A percentile compares a stretch with the other conserved stretches of the same genome.
Conservation (phyloP, 306 rosid genomes). For the Quercus berberidifolia region DNA sequence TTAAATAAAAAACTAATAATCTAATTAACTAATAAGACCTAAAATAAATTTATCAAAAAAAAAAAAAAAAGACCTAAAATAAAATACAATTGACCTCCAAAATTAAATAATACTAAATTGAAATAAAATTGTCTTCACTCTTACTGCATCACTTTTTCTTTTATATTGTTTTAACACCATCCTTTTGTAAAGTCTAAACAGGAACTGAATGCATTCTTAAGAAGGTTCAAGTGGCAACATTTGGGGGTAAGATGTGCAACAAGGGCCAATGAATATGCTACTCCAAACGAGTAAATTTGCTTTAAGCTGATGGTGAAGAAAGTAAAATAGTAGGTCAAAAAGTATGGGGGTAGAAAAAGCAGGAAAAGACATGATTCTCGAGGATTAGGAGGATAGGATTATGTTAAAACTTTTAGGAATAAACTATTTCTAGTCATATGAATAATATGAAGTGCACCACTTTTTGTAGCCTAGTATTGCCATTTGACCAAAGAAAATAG, state of each 20-base stretch:
- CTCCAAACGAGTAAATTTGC: not conserved
- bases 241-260: not conserved
- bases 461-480: too few species aligned
- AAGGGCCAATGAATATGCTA: slow-evolving; percentile 10
- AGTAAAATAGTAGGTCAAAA: not conserved
- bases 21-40: too few species aligned
- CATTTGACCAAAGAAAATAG: too few species aligned
- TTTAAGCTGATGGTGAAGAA: not conserved
- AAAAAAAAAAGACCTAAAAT: too few species aligned
- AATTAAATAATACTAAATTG: too few species aligned
- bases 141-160: too few species aligned
- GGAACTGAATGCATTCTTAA: not conserved
- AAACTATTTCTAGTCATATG: not conserved
- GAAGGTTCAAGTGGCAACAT: not conserved
- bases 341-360: not conserved
- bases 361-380: not conserved
- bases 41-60: too few species aligned
- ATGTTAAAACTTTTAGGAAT: not conserved
- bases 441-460: not conserved
- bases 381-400: not conserved
- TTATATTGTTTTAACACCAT: not conserved
- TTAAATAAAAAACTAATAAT: too few species aligned
- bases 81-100: too few species aligned
- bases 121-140: too few species aligned
- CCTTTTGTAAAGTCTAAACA: slow-evolving; percentile 6